Percentiles rank a stretch among this genome's conserved stretches.
These are phyloP conservation scores for Ballota nigra DNA, from an alignment of 257 asterid genomes.

Conservation along the genomic window DNA sequence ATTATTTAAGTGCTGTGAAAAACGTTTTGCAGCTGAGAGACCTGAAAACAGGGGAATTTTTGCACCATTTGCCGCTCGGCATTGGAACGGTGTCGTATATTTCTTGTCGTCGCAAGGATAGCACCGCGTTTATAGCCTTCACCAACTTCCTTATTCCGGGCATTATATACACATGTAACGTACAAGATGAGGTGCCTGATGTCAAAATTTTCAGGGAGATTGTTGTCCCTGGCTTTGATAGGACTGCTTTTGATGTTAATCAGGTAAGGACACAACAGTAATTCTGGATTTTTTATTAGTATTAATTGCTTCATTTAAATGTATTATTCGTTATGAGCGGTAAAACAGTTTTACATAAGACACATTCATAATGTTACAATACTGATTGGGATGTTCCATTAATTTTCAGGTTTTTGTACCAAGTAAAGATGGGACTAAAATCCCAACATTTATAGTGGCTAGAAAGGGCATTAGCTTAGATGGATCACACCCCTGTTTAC, in stretches of 20 bases:
- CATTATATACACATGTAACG: constrained; percentile 56
- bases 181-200: constrained; percentile 46
- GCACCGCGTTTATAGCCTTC: constrained; percentile 53
- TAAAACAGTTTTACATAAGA: too few relatives aligned
- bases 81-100: constrained; percentile 69
- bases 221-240: constrained; percentile 75
- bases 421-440: constrained; percentile 68
- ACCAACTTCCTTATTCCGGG: constrained; percentile 87
- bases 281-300: background rate
- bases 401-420: constrained; percentile 63
- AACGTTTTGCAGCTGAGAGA: constrained; percentile 82
- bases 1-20: constrained; percentile 76
- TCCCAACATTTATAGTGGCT: constrained; percentile 81
- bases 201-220: constrained; percentile 67
- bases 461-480: constrained; percentile 63
- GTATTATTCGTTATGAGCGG: too few relatives aligned
- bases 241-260: constrained; percentile 52
- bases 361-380: background rate
- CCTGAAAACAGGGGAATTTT: constrained; percentile 58
- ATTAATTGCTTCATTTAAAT: too few relatives aligned
- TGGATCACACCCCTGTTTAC: constrained; percentile 84
- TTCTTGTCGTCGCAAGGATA: constrained; percentile 70
- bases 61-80: constrained; percentile 65
- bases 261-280: constrained; percentile 49
- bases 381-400: constrained; percentile 14